Evolutionary conservation across 1,284 basidiomycete species (phyloP), one percentile per base, ranked within the genome.

Genomic region (Cryptococcus neoformans): DNA sequence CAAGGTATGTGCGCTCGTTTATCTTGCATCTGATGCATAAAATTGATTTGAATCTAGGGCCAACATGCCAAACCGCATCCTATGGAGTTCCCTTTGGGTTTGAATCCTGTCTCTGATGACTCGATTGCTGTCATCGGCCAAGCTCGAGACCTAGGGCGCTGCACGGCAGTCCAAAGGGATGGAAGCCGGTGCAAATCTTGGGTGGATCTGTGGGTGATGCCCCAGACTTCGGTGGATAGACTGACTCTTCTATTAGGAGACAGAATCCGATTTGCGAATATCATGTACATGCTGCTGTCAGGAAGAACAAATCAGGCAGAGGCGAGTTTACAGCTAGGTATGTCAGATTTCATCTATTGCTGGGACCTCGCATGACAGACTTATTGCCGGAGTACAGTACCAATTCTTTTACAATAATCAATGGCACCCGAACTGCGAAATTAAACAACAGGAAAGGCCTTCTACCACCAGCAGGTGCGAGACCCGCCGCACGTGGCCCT

Each of bases 51-150:
- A 2, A 16, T 11, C 12, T 34, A 69, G 69, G 62, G 65, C 28
- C 67, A 60, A 12, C 34, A 36, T 7, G 54, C 55, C 44, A 58
- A 75, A n/a, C 88, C 89, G 1, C 88, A 90, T 75, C 87, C 87
- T 3, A 82, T 84, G 11, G 84, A 84, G 44, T 92, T 94, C 63
- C 85, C 93, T 28, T 83, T 98, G 6, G 90, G 90, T 0, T 76
- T 99, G 49, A 94, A 91, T 0, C 95, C 95, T 0, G 85, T 87
- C 49, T 89, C 86, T 0, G 86, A 85, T 0, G 83, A 85, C 3
- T 88, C 89, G 2, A 86, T 96, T 48, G 82, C 85, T n/a, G 80
- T 90, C 39, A 86, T 99, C 51, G 95, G 95, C 0, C 83, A 86
- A n/a, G 83, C 92, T 3, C 83, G 82, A 37, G 92, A 98, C 73